Conservation (phyloP, 257 asterid genomes). For the Eucommia ulmoides region DNA sequence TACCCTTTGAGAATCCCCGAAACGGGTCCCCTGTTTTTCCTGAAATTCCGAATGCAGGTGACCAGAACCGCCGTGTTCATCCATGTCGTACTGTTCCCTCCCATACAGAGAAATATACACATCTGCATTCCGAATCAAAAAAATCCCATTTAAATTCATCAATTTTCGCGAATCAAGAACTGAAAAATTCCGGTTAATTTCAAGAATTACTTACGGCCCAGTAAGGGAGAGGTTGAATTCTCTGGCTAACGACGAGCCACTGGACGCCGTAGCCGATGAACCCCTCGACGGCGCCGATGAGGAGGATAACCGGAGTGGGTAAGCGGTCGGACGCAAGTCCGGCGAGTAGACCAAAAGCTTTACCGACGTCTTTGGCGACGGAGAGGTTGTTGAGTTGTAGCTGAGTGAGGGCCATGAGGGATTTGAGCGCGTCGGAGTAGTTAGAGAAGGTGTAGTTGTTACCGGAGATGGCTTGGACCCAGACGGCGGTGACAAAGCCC, state of each 20-base stretch:
- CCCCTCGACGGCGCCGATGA: slow-evolving; percentile 81
- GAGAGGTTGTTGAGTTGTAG: slow-evolving; percentile 88
- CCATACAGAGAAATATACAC: slow-evolving; percentile 88
- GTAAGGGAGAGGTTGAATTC: slow-evolving; percentile 83
- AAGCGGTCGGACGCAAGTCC: slow-evolving; percentile 87
- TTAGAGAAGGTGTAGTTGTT: slow-evolving; percentile 92
- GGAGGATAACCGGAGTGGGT: slow-evolving; percentile 53
- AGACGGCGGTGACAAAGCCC: slow-evolving; percentile 84
- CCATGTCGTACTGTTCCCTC: slow-evolving; percentile 97
- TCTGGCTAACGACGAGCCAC: slow-evolving; percentile 90
- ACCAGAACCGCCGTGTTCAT: slow-evolving; percentile 93
- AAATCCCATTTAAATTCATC: background rate
- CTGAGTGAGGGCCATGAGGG: slow-evolving; percentile 84
- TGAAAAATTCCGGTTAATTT: background rate
- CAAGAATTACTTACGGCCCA: slow-evolving; percentile 43
- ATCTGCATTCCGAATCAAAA: slow-evolving; percentile 30
- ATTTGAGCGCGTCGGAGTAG: slow-evolving; percentile 75
- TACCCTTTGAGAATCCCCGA: slow-evolving; percentile 88
- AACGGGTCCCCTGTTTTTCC: slow-evolving; percentile 79
- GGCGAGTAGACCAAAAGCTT: slow-evolving; percentile 89
- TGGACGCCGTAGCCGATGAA: slow-evolving; percentile 88
- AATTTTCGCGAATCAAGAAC: background rate
- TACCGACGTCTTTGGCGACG: slow-evolving; percentile 89
- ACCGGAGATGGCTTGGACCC: slow-evolving; percentile 98
- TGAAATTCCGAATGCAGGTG: slow-evolving; percentile 77